Evolutionary conservation across 345 rosid genomes (phyloP).

Genomic region (Rhodomyrtus tomentosa): DNA sequence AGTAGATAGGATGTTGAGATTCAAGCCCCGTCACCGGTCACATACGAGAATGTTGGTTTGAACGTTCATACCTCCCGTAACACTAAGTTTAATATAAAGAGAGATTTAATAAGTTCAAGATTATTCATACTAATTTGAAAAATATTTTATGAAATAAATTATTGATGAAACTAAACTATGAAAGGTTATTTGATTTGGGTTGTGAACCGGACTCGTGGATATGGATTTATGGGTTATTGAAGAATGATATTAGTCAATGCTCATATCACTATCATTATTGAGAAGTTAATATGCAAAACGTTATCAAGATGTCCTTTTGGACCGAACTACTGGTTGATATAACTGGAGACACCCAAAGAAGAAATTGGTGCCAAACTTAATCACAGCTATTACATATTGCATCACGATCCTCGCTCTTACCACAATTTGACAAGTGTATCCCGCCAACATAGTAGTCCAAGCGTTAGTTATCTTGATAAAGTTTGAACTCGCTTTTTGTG

Average conservation of each 20-base stretch:
- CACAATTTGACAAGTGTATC: too few species aligned
- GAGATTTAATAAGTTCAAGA: too few species aligned
- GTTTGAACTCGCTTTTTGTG: not conserved
- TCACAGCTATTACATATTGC: too few species aligned
- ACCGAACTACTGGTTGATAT: not conserved
- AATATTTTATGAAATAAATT: too few species aligned
- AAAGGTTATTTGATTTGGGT: not conserved
- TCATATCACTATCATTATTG: not conserved
- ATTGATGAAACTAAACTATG: not conserved
- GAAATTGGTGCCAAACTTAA: not conserved
- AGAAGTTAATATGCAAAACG: not conserved
- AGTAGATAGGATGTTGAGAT: too few species aligned
- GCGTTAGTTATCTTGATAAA: not conserved
- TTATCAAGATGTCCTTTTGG: not conserved
- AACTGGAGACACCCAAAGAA: not conserved
- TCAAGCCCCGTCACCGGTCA: too few species aligned
- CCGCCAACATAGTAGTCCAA: too few species aligned
- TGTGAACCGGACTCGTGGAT: not conserved
- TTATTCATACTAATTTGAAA: too few species aligned
- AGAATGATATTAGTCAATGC: not conserved
- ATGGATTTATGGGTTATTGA: not conserved
- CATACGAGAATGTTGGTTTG: too few species aligned
- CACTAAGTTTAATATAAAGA: too few species aligned
- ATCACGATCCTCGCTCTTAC: too few species aligned
- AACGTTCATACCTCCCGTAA: too few species aligned